Evolutionary conservation across 345 rosid species (phyloP), one percentile per base, ranked within the genome.

Genomic region (Combretum micranthum): DNA sequence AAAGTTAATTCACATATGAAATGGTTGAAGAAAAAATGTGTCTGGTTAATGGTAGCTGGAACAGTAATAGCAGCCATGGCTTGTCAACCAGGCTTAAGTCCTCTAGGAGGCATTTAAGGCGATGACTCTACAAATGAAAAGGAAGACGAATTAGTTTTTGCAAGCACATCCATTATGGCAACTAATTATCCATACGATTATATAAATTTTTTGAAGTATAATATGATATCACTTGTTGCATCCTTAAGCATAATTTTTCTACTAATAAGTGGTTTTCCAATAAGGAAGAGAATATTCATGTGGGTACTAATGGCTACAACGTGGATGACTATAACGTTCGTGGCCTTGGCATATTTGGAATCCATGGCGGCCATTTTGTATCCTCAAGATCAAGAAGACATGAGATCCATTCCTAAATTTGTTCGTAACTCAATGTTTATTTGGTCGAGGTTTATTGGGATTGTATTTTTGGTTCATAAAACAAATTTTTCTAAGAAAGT

Each of bases 241-340:
- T 70, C 69, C 5, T 47, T 64, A 14, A 21, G 70, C 51, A 49
- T 45, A 26, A 51, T 70, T 12, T 25, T 64, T 4, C 13, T 64
- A 25, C 52, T 70, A 12, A 25, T 51, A 44, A 56, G 66, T 7
- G 69, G 66, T 1, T 26, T 70, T 8, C 48, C 16, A 16, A 8
- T 51, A 9, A 42, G 21, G 44, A 53, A 8, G 7, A 48, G 11
- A 25, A 26, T 32, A 32, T 3, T 32, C 39, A 32, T 32, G 0
- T 32, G 9, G 39, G 8, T 6, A 32, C 39, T 32, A 5, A 32
- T 32, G 39, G 39, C 8, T 32, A 10, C 39, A 32, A 32, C 8
- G 39, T 32, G 39, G 39, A 6, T 32, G 39, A 3, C 39, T 6
- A 32, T 32, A 6, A 32, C 39, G 8, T 32, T 32, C 39, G 8